phyloP scores from a whole-genome alignment of 2,329 filamentous ascomycete genomes.

The Blumeriella jaapii region DNA sequence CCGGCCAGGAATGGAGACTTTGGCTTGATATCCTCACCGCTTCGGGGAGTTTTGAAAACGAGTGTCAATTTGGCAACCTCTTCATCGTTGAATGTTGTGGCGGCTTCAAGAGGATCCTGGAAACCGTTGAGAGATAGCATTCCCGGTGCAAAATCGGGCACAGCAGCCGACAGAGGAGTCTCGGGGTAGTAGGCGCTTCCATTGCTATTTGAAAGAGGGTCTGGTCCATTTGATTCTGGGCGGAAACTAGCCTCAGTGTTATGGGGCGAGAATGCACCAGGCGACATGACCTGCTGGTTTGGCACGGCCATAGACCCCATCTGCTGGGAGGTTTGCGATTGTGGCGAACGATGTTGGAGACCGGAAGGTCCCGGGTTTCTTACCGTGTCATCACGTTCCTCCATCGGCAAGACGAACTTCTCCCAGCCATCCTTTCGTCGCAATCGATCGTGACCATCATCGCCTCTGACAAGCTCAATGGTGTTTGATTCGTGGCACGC shows the following conservation, averaged over 20 bases:
- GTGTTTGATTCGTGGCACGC: conserved; percentile 61
- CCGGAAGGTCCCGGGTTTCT: conserved; percentile 59
- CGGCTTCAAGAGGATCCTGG: conserved; percentile 22
- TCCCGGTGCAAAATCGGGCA: conserved; percentile 42
- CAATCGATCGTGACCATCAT: conserved; percentile 69
- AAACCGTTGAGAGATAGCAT: conserved; percentile 11
- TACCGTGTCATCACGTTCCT: conserved; percentile 60
- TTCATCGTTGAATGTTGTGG: conserved; percentile 38
- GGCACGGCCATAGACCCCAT: conserved; percentile 21
- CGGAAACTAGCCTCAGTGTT: conserved; percentile 21
- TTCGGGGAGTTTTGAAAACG: conserved; percentile 32
- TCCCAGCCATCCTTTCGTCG: conserved; percentile 67
- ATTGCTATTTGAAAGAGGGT: conserved; percentile 28
- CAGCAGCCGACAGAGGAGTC: conserved; percentile 48
- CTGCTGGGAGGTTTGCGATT: conserved; percentile 14
- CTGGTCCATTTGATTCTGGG: conserved; percentile 17
- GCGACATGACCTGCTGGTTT: conserved; percentile 22
- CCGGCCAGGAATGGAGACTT: conserved; percentile 29
- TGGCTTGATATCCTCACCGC: conserved; percentile 26
- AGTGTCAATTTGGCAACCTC: conserved; percentile 42
- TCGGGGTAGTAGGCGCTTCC: conserved; percentile 32
- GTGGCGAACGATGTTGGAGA: conserved; percentile 18
- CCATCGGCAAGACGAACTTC: conserved; percentile 62
- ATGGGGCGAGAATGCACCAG: conserved; percentile 24
- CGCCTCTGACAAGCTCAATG: conserved; percentile 63